phyloP scores from a whole-genome alignment of 2,329 filamentous ascomycete genomes.

The Botrytis deweyae region DNA sequence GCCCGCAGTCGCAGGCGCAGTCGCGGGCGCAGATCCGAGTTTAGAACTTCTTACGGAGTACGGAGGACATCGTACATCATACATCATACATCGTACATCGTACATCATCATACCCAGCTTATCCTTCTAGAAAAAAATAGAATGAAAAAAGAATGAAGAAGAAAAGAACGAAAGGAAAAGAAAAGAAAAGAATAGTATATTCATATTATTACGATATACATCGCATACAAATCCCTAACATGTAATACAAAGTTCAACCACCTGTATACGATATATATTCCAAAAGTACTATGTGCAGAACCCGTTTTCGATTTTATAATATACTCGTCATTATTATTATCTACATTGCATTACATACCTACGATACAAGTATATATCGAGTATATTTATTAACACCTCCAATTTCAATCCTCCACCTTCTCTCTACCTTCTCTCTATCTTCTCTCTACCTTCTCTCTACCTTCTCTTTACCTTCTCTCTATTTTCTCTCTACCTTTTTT shows the following conservation, averaged over 20 bases:
- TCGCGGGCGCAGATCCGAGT: not conserved
- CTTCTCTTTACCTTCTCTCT: too few species aligned
- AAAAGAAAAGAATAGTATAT: not conserved
- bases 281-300: too few species aligned
- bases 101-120: not conserved
- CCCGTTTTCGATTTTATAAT: not conserved
- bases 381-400: not conserved
- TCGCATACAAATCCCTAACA: too few species aligned
- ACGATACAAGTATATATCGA: not conserved
- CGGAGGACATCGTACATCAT: not conserved
- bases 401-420: too few species aligned
- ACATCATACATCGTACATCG: not conserved
- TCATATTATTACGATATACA: not conserved
- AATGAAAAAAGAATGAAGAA: not conserved
- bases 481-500: too few species aligned
- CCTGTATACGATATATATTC: too few species aligned
- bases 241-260: not conserved
- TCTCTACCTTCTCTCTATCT: too few species aligned
- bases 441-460: too few species aligned
- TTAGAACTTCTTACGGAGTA: not conserved
- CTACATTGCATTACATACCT: not conserved
- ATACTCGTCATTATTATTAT: too few species aligned
- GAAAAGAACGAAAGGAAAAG: not conserved
- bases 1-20: not conserved
- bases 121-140: not conserved